Evolutionary conservation across 2,329 filamentous ascomycete species (phyloP), one percentile per base, ranked within the genome.

Genomic region (Trichoderma sp.): DNA sequence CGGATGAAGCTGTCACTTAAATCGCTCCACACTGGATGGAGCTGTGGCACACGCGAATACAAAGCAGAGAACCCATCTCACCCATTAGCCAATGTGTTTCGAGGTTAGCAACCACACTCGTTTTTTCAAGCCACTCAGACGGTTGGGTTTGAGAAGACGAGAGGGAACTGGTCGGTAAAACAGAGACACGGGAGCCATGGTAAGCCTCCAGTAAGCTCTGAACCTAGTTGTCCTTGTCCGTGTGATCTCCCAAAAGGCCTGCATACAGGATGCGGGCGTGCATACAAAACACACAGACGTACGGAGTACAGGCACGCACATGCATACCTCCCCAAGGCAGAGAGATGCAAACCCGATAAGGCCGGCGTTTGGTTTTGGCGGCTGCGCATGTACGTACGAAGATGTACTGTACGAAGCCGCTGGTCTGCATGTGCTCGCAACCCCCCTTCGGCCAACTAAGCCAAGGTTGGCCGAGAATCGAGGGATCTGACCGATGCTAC

Each of bases 371-470:
- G 65, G 28, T 61, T 61, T 61, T 32, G 28, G 39, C 17, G 53
- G 50, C 50, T 68, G 53, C 65, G 36, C 32, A 67, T 39, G 64
- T 20, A 65, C 36, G 64, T 20, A 65, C 36, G 63, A 39, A 17
- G 13, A 17, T 39, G 36, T 39, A 39, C 36, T 39, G 36, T 65
- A 67, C 32, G 50, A 23, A 34, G 26, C n/a, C 13, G 9, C 34
- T 13, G 34, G 36, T 17, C 36, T 43, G 50, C 65, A 59, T 58
- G 50, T 53, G n/a, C 47, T 57, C 28, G 39, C 67, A 36, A 36
- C 66, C 63, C 66, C 58, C 66, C 66, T 39, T 72, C 71, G 71
- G 71, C 71, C 47, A 72, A 72, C 71, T 68, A 68, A 39, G n/a
- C 55, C 53, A 50, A 61, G 39, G 55, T 71, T 71, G 70, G 64